Evolutionary conservation across 2,329 filamentous ascomycete genomes (phyloP), one percentile per base, ranked within the genome.

Genomic region (Xylariaceae sp.): DNA sequence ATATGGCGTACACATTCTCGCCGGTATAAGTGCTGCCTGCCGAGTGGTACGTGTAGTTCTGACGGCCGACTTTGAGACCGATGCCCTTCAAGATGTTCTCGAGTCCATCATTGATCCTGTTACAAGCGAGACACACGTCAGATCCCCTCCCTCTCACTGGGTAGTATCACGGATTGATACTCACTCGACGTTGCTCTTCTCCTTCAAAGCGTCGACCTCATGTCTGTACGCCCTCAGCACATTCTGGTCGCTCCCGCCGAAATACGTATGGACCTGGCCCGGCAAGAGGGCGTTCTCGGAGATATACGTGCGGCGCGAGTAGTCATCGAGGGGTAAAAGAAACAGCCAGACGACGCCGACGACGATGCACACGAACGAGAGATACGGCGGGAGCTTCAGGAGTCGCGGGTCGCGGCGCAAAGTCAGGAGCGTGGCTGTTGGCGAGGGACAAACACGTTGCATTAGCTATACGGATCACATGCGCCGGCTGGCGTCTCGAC

Each of bases 201-300:
- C 76, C 57, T 77, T 80, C 61, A 92, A 71, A 7, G 76, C 80
- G 66, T 89, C 85, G 54, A 96, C 80, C 76, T 97, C 94, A 70
- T 90, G 87, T 70, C 88, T 86, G 73, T 95, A 97, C 6, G 91
- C 94, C 51, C 92, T 84, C 71, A 97, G 92, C 65, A 97, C 85
- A 74, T 97, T 89, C 77, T 97, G 92, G 73, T 99, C 94, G 73
- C 91, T 96, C 15, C 94, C 94, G 5, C 90, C 88, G 72, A 99
- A 99, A 75, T 99, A 99, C 1, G 94, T 96, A 76, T 97, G 93
- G 7, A 97, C 94, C 75, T 99, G 94, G 1, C 92, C 94, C 0
- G 94, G 94, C 11, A 99, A 80, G 39, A 99, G 85, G 9, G 94
- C 94, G 73, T 99, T 99, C 74, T 99, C 94, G 49, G 93, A 97